Percentiles rank a stretch among this genome's conserved stretches.
Evolutionary conservation across 495 filamentous ascomycete species (phyloP).

Genomic region (Xylaria telfairii): DNA sequence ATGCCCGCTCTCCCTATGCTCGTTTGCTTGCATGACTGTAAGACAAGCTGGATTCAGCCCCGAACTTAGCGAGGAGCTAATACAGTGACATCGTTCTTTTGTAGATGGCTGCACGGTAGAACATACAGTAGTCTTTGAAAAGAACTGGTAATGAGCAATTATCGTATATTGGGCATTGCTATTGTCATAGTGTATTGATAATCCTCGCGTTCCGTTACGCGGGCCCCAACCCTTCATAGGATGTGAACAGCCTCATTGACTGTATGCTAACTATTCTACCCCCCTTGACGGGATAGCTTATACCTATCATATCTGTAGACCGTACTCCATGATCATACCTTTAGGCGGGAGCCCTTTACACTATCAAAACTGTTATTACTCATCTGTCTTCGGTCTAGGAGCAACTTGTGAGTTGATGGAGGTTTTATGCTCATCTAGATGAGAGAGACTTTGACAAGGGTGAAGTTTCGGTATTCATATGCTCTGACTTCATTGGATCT

Average conservation of each 20-base stretch:
- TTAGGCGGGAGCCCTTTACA: neutral
- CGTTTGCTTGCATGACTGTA: neutral
- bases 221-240: neutral
- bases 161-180: conserved; percentile 21
- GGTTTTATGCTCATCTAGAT: conserved; percentile 13
- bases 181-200: neutral
- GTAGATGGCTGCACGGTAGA: no score
- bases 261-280: neutral
- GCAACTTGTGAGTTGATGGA: conserved; percentile 19
- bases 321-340: conserved; percentile 5
- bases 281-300: neutral
- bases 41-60: neutral
- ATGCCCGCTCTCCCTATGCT: neutral
- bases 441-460: conserved; percentile 23
- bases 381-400: no score
- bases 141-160: neutral
- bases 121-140: no score
- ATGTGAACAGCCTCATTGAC: neutral
- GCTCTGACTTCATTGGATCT: conserved; percentile 27
- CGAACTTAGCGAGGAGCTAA: neutral
- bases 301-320: neutral
- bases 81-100: neutral
- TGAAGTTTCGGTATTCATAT: conserved; percentile 19
- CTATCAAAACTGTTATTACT: neutral
- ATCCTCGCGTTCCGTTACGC: neutral